Evolutionary conservation across 78 protist species (phyloP).

Genomic region (Guillardia theta): DNA sequence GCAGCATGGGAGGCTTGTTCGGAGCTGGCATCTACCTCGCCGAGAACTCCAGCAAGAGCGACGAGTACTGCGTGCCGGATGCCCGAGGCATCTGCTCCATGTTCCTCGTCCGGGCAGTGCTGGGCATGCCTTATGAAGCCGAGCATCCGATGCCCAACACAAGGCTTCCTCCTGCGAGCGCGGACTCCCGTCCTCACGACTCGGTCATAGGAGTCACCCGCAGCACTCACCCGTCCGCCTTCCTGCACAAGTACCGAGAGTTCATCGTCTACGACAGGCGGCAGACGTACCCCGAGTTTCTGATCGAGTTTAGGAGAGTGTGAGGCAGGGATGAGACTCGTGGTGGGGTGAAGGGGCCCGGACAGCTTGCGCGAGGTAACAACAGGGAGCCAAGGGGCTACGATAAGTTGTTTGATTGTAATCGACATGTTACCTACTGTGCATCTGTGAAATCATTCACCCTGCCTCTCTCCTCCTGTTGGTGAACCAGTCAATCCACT

Average conservation of each 20-base stretch:
- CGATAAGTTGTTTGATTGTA: too few relatives aligned
- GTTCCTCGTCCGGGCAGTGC: not conserved
- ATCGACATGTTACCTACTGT: too few relatives aligned
- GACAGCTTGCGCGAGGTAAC: too few relatives aligned
- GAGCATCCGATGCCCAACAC: not conserved
- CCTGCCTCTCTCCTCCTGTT: too few relatives aligned
- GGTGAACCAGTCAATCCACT: too few relatives aligned
- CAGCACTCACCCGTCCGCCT: not conserved
- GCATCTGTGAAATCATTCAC: too few relatives aligned
- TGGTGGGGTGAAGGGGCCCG: too few relatives aligned
- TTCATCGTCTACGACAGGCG: not conserved
- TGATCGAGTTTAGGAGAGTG: too few relatives aligned
- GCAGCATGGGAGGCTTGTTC: not conserved
- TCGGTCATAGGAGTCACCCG: not conserved
- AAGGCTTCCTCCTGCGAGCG: not conserved
- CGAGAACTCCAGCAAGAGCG: not conserved
- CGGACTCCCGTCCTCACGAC: not conserved
- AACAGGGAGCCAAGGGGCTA: too few relatives aligned
- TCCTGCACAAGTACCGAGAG: not conserved
- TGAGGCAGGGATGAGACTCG: too few relatives aligned
- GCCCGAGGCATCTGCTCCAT: not conserved
- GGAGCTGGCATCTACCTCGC: slow-evolving; percentile 20
- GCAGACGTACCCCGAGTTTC: not conserved
- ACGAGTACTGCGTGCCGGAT: not conserved
- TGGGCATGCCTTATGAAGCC: not conserved